These are phyloP conservation scores for Leavenworthia alabamica DNA, from an alignment of 345 rosid species.

Conservation along the genomic window DNA sequence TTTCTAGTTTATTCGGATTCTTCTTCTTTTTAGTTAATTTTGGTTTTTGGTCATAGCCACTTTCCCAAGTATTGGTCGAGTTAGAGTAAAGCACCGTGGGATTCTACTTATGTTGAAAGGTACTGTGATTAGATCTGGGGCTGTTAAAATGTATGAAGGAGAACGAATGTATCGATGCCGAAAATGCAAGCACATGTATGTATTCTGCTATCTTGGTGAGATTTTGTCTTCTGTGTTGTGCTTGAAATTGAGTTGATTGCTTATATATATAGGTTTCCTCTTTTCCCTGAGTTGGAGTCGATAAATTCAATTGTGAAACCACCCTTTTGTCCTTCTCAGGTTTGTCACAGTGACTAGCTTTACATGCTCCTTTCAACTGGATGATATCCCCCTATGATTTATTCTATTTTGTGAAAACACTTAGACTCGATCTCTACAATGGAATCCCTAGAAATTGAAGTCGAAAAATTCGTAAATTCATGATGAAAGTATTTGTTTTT, in stretches of 20 bases:
- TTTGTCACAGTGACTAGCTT: conserved; percentile 14
- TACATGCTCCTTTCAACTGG: no score
- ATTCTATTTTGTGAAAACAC: neutral
- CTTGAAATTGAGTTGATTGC: neutral
- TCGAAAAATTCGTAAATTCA: neutral
- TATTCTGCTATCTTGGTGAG: neutral
- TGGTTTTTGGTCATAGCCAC: conserved; percentile 43
- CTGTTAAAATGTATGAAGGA: conserved; percentile 91
- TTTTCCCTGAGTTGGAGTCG: conserved; percentile 84
- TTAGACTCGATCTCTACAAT: no score
- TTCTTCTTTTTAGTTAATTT: neutral
- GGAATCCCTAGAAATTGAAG: no score
- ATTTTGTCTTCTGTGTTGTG: neutral
- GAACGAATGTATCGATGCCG: conserved; percentile 72
- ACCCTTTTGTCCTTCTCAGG: conserved; percentile 84
- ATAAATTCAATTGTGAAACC: conserved; percentile 74
- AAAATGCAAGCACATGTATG: conserved; percentile 71
- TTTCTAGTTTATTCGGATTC: neutral
- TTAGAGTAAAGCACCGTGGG: conserved; percentile 81
- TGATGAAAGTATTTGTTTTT: neutral
- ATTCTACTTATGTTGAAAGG: conserved; percentile 80
- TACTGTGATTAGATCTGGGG: conserved; percentile 81
- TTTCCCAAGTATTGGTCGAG: conserved; percentile 73
- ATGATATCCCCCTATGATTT: no score
- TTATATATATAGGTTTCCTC: conserved; percentile 48